phyloP scores from a whole-genome alignment of 306 rosid genomes.

The Ammopiptanthus mongolicus region DNA sequence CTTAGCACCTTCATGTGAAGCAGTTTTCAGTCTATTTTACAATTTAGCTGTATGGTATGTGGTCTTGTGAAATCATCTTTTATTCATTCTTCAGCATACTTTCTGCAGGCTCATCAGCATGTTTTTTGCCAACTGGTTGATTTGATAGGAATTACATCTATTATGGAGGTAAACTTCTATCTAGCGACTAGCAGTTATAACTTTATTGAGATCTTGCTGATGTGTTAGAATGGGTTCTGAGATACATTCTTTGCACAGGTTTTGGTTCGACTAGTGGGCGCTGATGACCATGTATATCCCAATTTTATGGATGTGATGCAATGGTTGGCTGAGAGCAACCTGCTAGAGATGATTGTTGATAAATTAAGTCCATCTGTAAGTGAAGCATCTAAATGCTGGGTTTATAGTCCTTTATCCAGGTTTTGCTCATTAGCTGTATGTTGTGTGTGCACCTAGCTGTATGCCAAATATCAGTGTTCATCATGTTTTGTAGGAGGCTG shows the following conservation, averaged over 20 bases:
- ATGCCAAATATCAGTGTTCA: not conserved
- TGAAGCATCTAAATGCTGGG: slow-evolving; percentile 5
- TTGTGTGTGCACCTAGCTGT: not conserved
- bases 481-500: slow-evolving; percentile 6
- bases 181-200: not conserved
- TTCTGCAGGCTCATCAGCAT: slow-evolving; percentile 81
- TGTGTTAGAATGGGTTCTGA: slow-evolving; percentile 18
- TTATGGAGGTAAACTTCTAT: slow-evolving; percentile 76
- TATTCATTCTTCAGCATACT: slow-evolving; percentile 21
- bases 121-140: slow-evolving; percentile 82
- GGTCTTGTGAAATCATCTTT: slow-evolving; percentile 8
- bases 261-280: slow-evolving; percentile 87
- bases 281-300: slow-evolving; percentile 93
- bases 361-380: slow-evolving; percentile 89
- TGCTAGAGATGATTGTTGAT: slow-evolving; percentile 92
- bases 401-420: not conserved
- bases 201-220: not conserved
- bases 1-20: not conserved
- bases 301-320: slow-evolving; percentile 89
- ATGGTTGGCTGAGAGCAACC: slow-evolving; percentile 94
- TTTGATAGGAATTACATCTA: slow-evolving; percentile 96
- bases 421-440: slow-evolving; percentile 2
- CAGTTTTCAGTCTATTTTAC: not conserved
- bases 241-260: slow-evolving; percentile 49
- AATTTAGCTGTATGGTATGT: not conserved